Base-by-base conservation (phyloP, 352 stramenopile genomes). In the Pythium biforme region DNA sequence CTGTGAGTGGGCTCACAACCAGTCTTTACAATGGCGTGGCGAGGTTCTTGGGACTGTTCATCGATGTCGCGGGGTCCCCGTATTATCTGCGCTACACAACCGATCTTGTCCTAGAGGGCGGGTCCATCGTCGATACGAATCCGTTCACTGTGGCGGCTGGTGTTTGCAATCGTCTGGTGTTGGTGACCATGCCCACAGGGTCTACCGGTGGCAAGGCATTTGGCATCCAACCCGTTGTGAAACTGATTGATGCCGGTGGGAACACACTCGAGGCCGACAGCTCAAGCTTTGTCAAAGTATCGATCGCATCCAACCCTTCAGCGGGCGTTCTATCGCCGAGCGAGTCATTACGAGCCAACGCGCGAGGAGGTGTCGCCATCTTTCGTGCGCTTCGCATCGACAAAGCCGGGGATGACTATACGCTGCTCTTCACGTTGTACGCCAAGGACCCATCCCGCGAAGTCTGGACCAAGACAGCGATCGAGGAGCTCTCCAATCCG, bases 361-460 rank as follows among this genome's bases (percentile, higher is more conserved):
- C 94, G 3, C 70, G 73, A 2, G 64, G 72, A 12, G 83, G 86
- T 0, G 22, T 90, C 11, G 84, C 83, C 20, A 74, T 81, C 40
- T 95, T 94, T 45, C 84, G 85, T 17, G 74, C 75, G 37, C 71
- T 95, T 14, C 77, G 79, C 47, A 92, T 95, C 25, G 80, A 94
- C 59, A 81, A 79, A 55, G 83, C 77, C 6, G 84, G 84, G 3
- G 82, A 77, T 53, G 81, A 88, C 59, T 95, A 95, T 55, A 77
- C 80, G 7, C 66, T 95, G 14, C 66, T 68, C 4, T 95, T 94
- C 31, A 77, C 68, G 14, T 50, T 93, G 4, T 89, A 89, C 53
- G 77, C 57, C n/a, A 82, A 84, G 48, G 59, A 74, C 0, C 19
- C 69, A 2, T 70, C 63, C 19, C 74, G 70, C n/a, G 75, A 72